phyloP scores from a whole-genome alignment of 768 basidiomycete genomes.

The Mycena leptocephala region DNA sequence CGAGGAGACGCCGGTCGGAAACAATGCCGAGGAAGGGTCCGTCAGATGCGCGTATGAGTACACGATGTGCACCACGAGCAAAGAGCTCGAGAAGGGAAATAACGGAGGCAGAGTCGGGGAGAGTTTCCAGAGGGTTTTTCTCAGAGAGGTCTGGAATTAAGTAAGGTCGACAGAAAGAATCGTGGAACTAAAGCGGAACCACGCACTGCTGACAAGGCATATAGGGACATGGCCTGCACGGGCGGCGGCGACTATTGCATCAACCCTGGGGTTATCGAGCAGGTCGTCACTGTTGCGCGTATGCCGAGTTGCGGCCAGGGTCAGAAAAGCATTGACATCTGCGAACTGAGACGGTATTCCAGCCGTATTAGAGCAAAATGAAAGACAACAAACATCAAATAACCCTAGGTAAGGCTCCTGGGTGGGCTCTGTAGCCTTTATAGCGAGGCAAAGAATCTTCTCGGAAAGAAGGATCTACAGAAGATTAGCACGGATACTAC shows the following conservation, averaged over 20 bases:
- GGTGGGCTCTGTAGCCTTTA: conserved; percentile 56
- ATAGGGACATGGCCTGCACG: conserved; percentile 83
- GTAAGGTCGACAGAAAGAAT: not conserved
- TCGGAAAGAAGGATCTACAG: conserved; percentile 74
- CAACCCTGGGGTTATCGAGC: conserved; percentile 70
- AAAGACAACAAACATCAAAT: conserved; percentile 75
- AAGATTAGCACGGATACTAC: conserved; percentile 8
- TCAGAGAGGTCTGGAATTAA: conserved; percentile 79
- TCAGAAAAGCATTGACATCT: conserved; percentile 91
- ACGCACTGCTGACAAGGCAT: conserved; percentile 83
- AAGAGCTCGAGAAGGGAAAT: conserved; percentile 78
- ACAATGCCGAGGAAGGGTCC: conserved; percentile 77
- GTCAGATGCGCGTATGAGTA: conserved; percentile 68
- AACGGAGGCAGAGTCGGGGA: conserved; percentile 76
- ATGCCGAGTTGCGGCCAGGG: conserved; percentile 86
- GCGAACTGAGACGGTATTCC: conserved; percentile 68
- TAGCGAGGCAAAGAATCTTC: conserved; percentile 76
- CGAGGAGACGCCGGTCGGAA: conserved; percentile 80
- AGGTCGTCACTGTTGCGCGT: conserved; percentile 76
- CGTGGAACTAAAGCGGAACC: not conserved
- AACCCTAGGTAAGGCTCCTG: conserved; percentile 66
- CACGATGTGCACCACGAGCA: conserved; percentile 81
- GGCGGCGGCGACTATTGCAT: conserved; percentile 83
- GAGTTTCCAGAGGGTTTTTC: conserved; percentile 82
- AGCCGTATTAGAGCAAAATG: not conserved